Evolutionary conservation across 495 filamentous ascomycete species (phyloP), one percentile per base, ranked within the genome.

Genomic region (Aspergillus funiculosus): DNA sequence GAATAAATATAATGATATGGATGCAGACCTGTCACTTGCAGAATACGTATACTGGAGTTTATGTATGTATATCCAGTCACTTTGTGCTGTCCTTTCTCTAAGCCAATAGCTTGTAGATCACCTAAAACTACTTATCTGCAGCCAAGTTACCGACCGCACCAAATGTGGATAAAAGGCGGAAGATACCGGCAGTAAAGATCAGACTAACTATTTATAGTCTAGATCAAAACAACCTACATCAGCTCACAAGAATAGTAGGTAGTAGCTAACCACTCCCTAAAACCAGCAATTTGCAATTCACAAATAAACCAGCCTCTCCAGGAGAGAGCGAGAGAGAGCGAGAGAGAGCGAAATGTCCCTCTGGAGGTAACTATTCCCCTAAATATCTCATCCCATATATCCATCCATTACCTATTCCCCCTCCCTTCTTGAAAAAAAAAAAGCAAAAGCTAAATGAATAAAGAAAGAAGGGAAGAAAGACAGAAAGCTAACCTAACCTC

Each of bases 81-180:
- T 28, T 28, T 28, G n/a, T 28, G 26, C 26, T n/a, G 8, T 9
- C 3, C 1, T n/a, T n/a, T n/a, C n/a, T n/a, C n/a, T n/a, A n/a
- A n/a, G n/a, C n/a, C n/a, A n/a, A n/a, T n/a, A n/a, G n/a, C n/a
- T n/a, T n/a, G n/a, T n/a, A n/a, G n/a, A n/a, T n/a, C n/a, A n/a
- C n/a, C n/a, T n/a, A n/a, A n/a, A n/a, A n/a, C n/a, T n/a, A n/a
- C n/a, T n/a, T n/a, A n/a, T n/a, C n/a, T n/a, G n/a, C n/a, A n/a
- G n/a, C n/a, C n/a, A n/a, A n/a, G n/a, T n/a, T n/a, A n/a, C n/a
- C n/a, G n/a, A n/a, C n/a, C n/a, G n/a, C n/a, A n/a, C n/a, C n/a
- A n/a, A n/a, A n/a, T n/a, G n/a, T n/a, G n/a, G n/a, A n/a, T n/a
- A 18, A 34, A 38, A 46, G 32, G 43, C 43, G 43, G 43, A 38